Percentiles rank a stretch among this genome's conserved stretches.
Conservation (phyloP, 1,284 basidiomycete genomes). For the Exobasidium rhododendri region DNA sequence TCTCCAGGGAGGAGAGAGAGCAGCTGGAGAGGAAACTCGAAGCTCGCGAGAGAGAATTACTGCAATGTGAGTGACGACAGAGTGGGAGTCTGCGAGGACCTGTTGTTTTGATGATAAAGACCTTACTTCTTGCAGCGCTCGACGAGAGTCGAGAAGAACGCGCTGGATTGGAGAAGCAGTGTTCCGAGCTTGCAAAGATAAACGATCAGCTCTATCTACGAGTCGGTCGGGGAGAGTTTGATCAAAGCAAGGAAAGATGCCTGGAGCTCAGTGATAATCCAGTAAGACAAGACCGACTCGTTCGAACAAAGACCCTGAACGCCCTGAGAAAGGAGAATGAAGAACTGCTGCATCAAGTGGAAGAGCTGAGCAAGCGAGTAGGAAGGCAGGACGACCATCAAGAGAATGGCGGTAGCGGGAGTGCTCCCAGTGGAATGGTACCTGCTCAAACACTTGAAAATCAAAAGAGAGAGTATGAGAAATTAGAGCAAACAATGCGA, state of each 20-base stretch:
- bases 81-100: no score
- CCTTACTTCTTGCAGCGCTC: not conserved
- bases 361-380: slow-evolving; percentile 26
- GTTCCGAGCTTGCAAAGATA: slow-evolving; percentile 67
- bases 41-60: slow-evolving; percentile 15
- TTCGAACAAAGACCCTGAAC: slow-evolving; percentile 67
- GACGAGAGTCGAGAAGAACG: slow-evolving; percentile 21
- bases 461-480: slow-evolving; percentile 6
- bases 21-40: slow-evolving; percentile 22
- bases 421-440: not conserved
- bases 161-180: slow-evolving; percentile 58
- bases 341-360: slow-evolving; percentile 60
- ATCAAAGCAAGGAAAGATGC: slow-evolving; percentile 69
- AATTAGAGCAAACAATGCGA: slow-evolving; percentile 11
- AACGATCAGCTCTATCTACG: slow-evolving; percentile 67
- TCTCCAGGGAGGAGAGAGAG: not conserved
- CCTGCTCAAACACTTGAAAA: slow-evolving; percentile 9
- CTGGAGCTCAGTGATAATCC: slow-evolving; percentile 72
- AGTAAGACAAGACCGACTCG: slow-evolving; percentile 68
- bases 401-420: not conserved
- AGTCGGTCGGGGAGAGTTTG: slow-evolving; percentile 66
- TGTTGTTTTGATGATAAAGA: no score
- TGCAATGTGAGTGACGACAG: no score
- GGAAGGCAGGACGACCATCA: not conserved
- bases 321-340: slow-evolving; percentile 71